Evolutionary conservation across 345 rosid species (phyloP).

Genomic region (Pseudoturritis turrita): DNA sequence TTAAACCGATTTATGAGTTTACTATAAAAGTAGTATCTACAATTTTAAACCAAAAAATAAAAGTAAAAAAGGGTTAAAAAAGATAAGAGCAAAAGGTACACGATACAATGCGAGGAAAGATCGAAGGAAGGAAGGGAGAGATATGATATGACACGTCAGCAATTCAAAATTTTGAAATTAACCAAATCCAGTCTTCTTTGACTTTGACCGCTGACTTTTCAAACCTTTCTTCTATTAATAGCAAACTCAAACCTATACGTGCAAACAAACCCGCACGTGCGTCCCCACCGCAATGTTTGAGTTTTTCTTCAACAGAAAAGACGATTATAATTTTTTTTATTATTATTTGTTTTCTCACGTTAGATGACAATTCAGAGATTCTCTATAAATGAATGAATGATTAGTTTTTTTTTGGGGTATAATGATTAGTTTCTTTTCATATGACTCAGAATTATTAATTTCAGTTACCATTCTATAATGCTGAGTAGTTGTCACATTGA

Average conservation of each 20-base stretch:
- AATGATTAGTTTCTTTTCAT: background rate
- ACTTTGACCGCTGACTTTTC: constrained; percentile 22
- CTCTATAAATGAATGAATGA: background rate
- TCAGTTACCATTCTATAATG: background rate
- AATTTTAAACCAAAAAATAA: background rate
- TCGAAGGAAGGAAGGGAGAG: background rate
- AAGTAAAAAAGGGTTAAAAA: background rate
- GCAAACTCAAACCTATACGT: background rate
- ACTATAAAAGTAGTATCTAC: background rate
- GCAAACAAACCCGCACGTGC: constrained; percentile 31
- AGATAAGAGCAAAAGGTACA: background rate
- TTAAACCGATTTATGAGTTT: background rate
- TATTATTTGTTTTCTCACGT: background rate
- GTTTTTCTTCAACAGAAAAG: constrained; percentile 19
- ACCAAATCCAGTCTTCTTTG: constrained; percentile 14
- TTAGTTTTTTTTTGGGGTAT: background rate
- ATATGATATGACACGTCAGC: background rate
- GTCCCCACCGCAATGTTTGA: constrained; percentile 31
- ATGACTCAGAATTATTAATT: background rate
- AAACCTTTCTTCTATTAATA: background rate
- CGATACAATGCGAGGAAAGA: background rate
- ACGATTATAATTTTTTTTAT: background rate
- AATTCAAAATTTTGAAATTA: background rate
- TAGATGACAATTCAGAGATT: background rate
- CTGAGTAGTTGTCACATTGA: background rate